phyloP scores from a whole-genome alignment of 345 rosid species.

The Punica granatum region DNA sequence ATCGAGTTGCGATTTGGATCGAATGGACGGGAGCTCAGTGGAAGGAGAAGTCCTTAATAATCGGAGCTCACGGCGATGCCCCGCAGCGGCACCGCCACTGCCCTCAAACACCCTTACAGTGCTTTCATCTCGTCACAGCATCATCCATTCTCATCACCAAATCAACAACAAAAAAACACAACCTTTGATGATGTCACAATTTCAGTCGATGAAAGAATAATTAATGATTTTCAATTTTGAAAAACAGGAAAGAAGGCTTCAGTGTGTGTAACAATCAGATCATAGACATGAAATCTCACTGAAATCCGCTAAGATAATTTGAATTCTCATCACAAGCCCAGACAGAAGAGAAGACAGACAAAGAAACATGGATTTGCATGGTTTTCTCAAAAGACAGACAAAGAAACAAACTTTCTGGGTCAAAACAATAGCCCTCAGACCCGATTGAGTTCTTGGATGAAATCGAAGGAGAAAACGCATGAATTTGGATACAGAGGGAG shows the following conservation, averaged over 20 bases:
- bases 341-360: neutral
- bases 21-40: too few species aligned
- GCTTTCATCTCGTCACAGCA: slow-evolving; percentile 69
- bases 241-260: slow-evolving; percentile 34
- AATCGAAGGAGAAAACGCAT: neutral
- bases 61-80: slow-evolving; percentile 71
- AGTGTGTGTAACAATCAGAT: slow-evolving; percentile 99
- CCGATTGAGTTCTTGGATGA: neutral
- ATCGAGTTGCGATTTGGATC: too few species aligned
- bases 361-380: neutral
- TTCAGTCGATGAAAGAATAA: too few species aligned
- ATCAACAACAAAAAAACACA: neutral
- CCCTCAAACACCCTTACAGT: slow-evolving; percentile 55
- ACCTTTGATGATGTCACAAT: too few species aligned
- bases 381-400: neutral
- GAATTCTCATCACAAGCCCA: slow-evolving; percentile 76
- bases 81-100: slow-evolving; percentile 44
- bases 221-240: too few species aligned
- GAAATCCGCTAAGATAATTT: slow-evolving; percentile 96
- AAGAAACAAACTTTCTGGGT: neutral
- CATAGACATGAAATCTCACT: slow-evolving; percentile 75
- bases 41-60: slow-evolving; percentile 93
- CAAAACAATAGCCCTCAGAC: neutral
- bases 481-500: too few species aligned
- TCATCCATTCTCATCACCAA: neutral